Evolutionary conservation across 2,329 filamentous ascomycete species (phyloP).

Genomic region (Fusarium sp.): DNA sequence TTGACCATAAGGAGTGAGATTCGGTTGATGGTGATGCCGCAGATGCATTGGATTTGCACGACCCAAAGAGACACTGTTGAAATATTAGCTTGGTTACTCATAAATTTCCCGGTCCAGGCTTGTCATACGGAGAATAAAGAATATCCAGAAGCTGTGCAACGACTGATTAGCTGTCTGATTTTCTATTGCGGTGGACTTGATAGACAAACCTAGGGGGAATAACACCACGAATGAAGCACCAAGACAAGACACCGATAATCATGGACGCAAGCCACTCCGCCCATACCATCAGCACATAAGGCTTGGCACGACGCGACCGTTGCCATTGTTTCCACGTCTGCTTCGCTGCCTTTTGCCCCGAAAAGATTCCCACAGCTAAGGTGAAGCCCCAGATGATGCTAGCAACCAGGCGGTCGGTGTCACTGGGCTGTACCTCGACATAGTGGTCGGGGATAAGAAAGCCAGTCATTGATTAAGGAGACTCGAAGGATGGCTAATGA

Average conservation of each 20-base stretch:
- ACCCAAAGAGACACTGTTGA: constrained; percentile 34
- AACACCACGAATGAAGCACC: constrained; percentile 34
- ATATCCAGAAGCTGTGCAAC: constrained; percentile 37
- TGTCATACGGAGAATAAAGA: constrained; percentile 31
- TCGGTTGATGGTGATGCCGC: constrained; percentile 42
- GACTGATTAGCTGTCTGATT: background rate
- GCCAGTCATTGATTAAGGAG: constrained; percentile 17
- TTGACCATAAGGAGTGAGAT: constrained; percentile 36
- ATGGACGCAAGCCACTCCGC: constrained; percentile 37
- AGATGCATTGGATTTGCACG: constrained; percentile 39
- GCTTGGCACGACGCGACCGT: constrained; percentile 23
- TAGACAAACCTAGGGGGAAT: constrained; percentile 32
- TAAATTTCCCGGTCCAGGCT: accelerated
- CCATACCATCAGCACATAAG: constrained; percentile 40
- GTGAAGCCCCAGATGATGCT: constrained; percentile 45
- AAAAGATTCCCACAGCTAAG: constrained; percentile 35
- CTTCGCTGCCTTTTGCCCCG: constrained; percentile 33
- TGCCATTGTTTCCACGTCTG: constrained; percentile 38
- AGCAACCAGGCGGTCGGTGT: constrained; percentile 37
- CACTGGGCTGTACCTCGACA: constrained; percentile 15
- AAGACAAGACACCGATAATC: constrained; percentile 37
- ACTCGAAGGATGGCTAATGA: background rate
- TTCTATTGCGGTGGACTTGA: background rate
- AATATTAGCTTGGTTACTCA: constrained; percentile 3
- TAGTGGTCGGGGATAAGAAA: constrained; percentile 37